Percentiles rank a stretch among this genome's conserved stretches.
Evolutionary conservation across 768 basidiomycete species (phyloP).

Genomic region (Hydnum rufescens): DNA sequence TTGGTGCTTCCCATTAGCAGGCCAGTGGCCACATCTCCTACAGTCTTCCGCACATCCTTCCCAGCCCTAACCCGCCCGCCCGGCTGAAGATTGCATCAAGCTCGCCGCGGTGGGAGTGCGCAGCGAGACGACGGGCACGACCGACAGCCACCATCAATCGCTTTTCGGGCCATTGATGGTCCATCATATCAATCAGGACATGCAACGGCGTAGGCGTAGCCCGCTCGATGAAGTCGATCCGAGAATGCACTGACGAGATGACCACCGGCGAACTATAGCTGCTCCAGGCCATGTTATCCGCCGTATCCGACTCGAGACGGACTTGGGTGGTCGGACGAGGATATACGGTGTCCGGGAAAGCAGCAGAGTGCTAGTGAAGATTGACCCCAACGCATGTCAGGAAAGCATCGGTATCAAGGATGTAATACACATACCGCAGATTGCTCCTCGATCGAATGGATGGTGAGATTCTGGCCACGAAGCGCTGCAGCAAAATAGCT

Average conservation of each 20-base stretch:
- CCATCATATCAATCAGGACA: conserved; percentile 27
- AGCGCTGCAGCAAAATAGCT: no score
- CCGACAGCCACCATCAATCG: conserved; percentile 50
- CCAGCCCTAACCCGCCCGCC: no score
- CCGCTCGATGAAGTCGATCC: conserved; percentile 40
- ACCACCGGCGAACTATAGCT: conserved; percentile 12
- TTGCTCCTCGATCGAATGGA: no score
- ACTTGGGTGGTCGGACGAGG: conserved; percentile 41
- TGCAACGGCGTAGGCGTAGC: conserved; percentile 37
- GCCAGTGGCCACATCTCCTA: conserved; percentile 24
- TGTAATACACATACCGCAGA: no score
- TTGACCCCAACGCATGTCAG: no score
- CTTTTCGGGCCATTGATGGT: no score
- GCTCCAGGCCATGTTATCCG: conserved; percentile 63
- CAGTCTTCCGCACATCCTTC: conserved; percentile 21
- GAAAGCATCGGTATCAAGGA: no score
- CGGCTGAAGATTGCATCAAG: conserved; percentile 23
- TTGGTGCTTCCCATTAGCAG: no score
- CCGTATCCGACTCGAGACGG: conserved; percentile 55
- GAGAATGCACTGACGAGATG: no score
- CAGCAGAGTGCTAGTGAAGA: conserved; percentile 31
- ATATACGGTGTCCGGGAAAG: conserved; percentile 53
- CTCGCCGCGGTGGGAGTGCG: conserved; percentile 39
- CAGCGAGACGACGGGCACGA: conserved; percentile 50
- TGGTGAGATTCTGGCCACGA: no score